Evolutionary conservation across 2,329 filamentous ascomycete species (phyloP), one percentile per base, ranked within the genome.

Genomic region (Lachnellula arida): DNA sequence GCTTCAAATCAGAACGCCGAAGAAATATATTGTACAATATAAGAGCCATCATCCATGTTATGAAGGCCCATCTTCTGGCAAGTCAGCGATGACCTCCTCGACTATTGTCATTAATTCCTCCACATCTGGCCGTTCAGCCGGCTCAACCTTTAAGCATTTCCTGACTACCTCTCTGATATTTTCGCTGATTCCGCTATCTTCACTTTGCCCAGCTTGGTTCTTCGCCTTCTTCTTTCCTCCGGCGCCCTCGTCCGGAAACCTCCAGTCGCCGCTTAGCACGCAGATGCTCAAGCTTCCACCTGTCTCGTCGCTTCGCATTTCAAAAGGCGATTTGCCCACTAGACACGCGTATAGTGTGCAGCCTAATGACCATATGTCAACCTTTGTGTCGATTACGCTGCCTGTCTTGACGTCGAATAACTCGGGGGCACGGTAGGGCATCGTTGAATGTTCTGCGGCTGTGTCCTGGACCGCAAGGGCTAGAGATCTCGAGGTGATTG

Each of bases 271-370:
- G 58, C 91, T 89, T 15, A 96, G 76, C 17, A 97, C 89, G 71
- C 93, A 97, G 64, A 97, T 88, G 64, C 89, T 95, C 61, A 99
- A 76, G 62, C 88, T 94, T 46, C 94, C 94, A 62, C 94, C 94
- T 0, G 94, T 97, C 76, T 99, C 93, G 72, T 99, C 94, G 63
- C 87, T 93, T 59, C 94, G 87, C 70, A 92, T 89, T 77, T 99
- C 94, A 67, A 99, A 99, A 2, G 94, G 94, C 14, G 89, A 95
- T 74, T 99, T 97, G 62, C 94, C 94, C 28, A 97, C 91, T 9
- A 99, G 81, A 68, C 94, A 97, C 39, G 94, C 94, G 74, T 96
- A 99, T 46, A 99, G 79, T n/a, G 94, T 97, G 77, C 94, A 97
- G 51, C 94, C 94, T 22, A 99, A 76, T 15, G 90, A 96, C 94